Evolutionary conservation across 148 eudicot genomes (phyloP).

Genomic region (Vaccinium darrowii): DNA sequence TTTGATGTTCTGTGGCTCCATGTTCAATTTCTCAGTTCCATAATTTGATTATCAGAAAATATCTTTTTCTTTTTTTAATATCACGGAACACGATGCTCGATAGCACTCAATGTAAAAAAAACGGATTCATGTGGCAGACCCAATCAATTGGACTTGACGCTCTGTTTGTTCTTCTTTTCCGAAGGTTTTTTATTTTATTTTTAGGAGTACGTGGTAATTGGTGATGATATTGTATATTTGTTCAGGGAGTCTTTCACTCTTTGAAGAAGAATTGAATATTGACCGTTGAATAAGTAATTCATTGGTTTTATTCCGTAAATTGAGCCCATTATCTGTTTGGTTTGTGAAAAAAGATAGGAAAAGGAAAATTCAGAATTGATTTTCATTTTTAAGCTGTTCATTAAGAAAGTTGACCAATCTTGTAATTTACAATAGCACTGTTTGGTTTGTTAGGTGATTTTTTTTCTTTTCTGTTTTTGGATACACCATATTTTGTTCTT

Average conservation of each 20-base stretch:
- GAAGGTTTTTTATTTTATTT: too few relatives aligned
- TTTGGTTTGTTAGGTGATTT: not conserved
- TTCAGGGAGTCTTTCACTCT: not conserved
- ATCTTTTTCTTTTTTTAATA: not conserved
- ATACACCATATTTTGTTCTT: not conserved
- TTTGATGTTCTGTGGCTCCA: not conserved
- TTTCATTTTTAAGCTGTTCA: not conserved
- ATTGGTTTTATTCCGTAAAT: not conserved
- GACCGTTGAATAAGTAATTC: not conserved
- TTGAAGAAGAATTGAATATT: not conserved
- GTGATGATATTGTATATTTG: not conserved
- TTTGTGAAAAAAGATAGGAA: conserved; percentile 2
- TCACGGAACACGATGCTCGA: too few relatives aligned
- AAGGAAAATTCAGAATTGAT: not conserved
- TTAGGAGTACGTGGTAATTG: too few relatives aligned
- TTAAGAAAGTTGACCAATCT: not conserved
- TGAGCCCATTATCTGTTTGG: not conserved
- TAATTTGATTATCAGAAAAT: not conserved
- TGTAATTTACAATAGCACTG: not conserved
- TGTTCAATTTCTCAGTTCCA: not conserved
- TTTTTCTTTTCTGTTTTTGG: not conserved
- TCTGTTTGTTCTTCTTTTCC: not conserved
- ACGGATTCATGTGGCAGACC: not conserved
- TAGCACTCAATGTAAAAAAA: not conserved
- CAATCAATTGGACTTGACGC: not conserved